Base-by-base conservation (phyloP, 2,329 filamentous ascomycete species). In the Stemphylium vesicarium region DNA sequence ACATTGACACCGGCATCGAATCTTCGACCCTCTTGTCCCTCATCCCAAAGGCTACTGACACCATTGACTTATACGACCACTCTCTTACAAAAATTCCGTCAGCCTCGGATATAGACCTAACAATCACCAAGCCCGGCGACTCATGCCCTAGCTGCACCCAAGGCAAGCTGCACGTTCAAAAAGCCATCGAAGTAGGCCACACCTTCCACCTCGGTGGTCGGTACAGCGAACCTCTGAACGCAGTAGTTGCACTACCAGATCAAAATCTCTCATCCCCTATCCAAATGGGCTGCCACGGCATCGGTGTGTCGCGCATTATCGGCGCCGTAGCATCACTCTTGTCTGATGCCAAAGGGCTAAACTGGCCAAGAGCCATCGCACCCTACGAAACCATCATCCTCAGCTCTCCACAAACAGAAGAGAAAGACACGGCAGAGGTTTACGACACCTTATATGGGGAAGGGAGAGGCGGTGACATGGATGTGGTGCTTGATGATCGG, bases 261-360 rank as follows among this genome's bases (percentile, higher is more conserved):
- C 29, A 60, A 63, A 57, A 35, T 26, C 61, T 76, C 13, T 73
- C 74, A 8, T 80, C 86, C 0, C 81, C 87, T 0, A 83, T 96
- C 68, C 86, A 96, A 62, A 99, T 99, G 95, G 95, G 95, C 50
- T 99, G 95, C 73, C 92, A 97, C 71, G 95, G 95, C 0, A 96
- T 99, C 57, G 95, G 95, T 1, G 86, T 99, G 15, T 96, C 92
- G 4, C 88, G 95, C 39, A 87, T 99, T 65, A 88, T 99, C 57
- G 92, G 89, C 8, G 92, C 95, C 1, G 86, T 95, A 0, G 93
- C 93, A 1, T 88, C 94, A 60, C 84, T 88, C 35, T 80, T 92
- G 9, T 82, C 86, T 0, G 91, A 96, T 63, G 70, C 82, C 1
- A 2, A 84, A 80, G 68, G 95, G 0, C 81, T 98, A 7, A 92